These are phyloP conservation scores for Colletotrichum falcatum DNA, from an alignment of 2,329 filamentous ascomycete genomes.

Conservation along the genomic window DNA sequence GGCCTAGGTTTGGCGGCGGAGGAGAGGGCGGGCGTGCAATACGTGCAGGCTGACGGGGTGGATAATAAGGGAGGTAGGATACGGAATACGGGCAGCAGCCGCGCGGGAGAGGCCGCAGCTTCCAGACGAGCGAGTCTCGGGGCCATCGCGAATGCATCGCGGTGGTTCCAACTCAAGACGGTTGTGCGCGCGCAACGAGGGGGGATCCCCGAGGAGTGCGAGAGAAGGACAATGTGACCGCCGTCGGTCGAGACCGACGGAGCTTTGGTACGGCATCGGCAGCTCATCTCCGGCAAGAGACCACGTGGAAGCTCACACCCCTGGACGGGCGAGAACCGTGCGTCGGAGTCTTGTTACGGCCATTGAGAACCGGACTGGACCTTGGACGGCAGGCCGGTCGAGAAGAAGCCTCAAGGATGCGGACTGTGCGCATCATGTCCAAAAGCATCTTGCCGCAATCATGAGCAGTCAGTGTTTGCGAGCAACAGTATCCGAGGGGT, in stretches of 20 bases:
- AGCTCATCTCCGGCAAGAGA: neutral
- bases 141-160: neutral
- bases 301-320: neutral
- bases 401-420: neutral
- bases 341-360: neutral
- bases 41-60: slow-evolving; percentile 12
- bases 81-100: slow-evolving; percentile 13
- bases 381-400: neutral
- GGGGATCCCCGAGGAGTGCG: neutral
- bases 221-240: neutral
- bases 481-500: neutral
- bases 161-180: neutral
- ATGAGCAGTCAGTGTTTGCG: neutral
- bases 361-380: neutral
- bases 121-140: too few species aligned
- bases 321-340: neutral
- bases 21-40: neutral
- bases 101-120: slow-evolving; percentile 28
- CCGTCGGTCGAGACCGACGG: neutral
- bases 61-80: too few species aligned
- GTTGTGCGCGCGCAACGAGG: too few species aligned
- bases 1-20: neutral
- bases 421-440: neutral
- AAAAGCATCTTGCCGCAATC: too few species aligned
- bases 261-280: neutral